Evolutionary conservation across 169 alveolate species (phyloP).

Genomic region (Toxoplasma gondii): DNA sequence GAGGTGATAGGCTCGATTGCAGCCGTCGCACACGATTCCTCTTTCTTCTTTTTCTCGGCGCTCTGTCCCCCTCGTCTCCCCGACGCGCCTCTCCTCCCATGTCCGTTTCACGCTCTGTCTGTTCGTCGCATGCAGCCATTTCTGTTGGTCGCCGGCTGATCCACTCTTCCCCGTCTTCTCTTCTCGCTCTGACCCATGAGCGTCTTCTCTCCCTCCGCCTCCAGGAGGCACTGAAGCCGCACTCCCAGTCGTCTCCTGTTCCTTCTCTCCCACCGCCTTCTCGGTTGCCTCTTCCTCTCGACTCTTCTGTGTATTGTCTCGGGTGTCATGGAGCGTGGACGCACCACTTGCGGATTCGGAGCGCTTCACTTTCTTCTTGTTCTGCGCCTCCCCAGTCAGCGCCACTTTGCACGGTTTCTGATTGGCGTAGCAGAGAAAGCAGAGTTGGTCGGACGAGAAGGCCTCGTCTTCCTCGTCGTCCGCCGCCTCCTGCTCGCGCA

Average conservation of each 20-base stretch:
- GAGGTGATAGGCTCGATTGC: conserved; percentile 73
- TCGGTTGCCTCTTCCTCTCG: neutral
- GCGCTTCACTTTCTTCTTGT: neutral
- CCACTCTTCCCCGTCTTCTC: neutral
- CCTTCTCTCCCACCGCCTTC: neutral
- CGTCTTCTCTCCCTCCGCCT: too few relatives aligned
- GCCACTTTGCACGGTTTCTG: neutral
- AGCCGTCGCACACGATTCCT: conserved; percentile 72
- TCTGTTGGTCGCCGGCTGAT: neutral
- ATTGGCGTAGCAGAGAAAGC: neutral
- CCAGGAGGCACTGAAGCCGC: too few relatives aligned
- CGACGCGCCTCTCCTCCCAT: neutral
- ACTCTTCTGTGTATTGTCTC: too few relatives aligned
- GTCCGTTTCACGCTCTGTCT: neutral
- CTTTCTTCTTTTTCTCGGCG: neutral
- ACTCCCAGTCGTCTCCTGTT: too few relatives aligned
- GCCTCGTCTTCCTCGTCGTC: conserved; percentile 32
- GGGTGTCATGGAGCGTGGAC: too few relatives aligned
- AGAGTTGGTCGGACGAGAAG: neutral
- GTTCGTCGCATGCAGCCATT: neutral
- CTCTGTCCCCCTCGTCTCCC: neutral
- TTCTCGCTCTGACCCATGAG: neutral
- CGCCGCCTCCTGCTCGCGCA: conserved; percentile 15
- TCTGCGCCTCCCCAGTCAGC: neutral
- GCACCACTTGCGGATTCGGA: too few relatives aligned